phyloP scores from a whole-genome alignment of 108 stramenopile species.

The Skeletonema marinoi region DNA sequence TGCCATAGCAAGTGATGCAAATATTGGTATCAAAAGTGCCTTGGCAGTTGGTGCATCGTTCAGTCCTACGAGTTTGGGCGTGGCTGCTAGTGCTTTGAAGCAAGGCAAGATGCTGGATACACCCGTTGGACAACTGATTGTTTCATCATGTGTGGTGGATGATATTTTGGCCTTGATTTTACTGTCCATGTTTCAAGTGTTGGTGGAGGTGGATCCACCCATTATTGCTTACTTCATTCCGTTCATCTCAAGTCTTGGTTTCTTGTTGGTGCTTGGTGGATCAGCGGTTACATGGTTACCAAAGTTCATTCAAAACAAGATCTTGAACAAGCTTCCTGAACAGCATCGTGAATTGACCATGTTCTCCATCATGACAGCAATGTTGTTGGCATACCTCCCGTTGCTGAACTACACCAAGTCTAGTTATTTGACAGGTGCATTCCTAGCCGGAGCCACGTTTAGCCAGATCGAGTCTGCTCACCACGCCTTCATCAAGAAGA shows the following conservation, averaged over 20 bases:
- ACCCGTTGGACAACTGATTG: conserved; percentile 68
- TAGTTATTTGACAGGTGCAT: conserved; percentile 63
- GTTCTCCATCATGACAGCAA: conserved; percentile 32
- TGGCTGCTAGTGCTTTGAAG: conserved; percentile 60
- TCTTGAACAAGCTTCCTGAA: conserved; percentile 32
- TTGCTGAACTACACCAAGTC: conserved; percentile 56
- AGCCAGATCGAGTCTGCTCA: conserved; percentile 52
- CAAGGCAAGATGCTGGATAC: conserved; percentile 53
- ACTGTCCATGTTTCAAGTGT: conserved; percentile 49
- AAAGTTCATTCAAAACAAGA: conserved; percentile 32
- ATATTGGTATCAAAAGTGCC: conserved; percentile 28
- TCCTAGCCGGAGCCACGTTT: conserved; percentile 65
- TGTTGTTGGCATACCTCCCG: conserved; percentile 52
- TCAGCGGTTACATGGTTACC: conserved; percentile 49
- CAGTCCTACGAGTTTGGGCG: conserved; percentile 63
- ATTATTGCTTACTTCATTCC: conserved; percentile 53
- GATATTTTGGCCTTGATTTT: conserved; percentile 66
- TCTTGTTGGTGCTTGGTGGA: conserved; percentile 28
- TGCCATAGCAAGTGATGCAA: conserved; percentile 6
- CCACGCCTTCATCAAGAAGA: conserved; percentile 43
- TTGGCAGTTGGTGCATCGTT: conserved; percentile 64
- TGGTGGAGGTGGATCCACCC: conserved; percentile 23
- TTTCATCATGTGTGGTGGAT: conserved; percentile 62
- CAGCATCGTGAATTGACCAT: conserved; percentile 24
- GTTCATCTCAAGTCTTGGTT: conserved; percentile 26